Evolutionary conservation across 2,329 filamentous ascomycete genomes (phyloP).

Genomic region (Penicillium frequentans): DNA sequence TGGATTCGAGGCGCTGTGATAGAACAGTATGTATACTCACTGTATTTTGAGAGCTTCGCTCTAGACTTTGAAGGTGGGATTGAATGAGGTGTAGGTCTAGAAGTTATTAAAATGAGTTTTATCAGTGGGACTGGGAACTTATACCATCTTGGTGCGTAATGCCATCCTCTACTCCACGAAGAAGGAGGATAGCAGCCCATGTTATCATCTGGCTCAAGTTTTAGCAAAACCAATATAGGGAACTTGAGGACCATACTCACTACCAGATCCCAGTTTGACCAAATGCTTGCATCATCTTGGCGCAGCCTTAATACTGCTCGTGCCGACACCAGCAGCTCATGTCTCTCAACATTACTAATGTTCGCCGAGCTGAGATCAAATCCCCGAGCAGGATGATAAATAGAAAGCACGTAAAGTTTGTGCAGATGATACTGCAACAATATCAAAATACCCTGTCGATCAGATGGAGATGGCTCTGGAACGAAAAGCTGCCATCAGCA

Average conservation of each 20-base stretch:
- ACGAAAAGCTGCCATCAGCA: background rate
- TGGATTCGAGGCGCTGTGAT: constrained; percentile 26
- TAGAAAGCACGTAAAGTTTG: constrained; percentile 32
- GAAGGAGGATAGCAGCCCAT: constrained; percentile 28
- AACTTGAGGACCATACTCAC: constrained; percentile 7
- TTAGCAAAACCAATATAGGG: background rate
- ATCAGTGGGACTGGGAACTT: background rate
- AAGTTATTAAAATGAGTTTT: background rate
- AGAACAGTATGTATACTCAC: constrained; percentile 28
- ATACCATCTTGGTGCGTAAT: constrained; percentile 31
- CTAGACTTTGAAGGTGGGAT: constrained; percentile 26
- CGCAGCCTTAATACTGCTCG: constrained; percentile 28
- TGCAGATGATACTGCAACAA: constrained; percentile 33
- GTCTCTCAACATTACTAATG: constrained; percentile 26
- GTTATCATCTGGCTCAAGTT: constrained; percentile 28
- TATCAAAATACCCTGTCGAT: constrained; percentile 31
- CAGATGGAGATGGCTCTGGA: constrained; percentile 27
- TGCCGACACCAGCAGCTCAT: constrained; percentile 31
- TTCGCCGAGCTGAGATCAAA: constrained; percentile 29
- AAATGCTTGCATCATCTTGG: constrained; percentile 31
- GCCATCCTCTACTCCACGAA: constrained; percentile 29
- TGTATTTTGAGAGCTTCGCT: constrained; percentile 19
- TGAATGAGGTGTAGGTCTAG: constrained; percentile 27
- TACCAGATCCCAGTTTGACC: constrained; percentile 34
- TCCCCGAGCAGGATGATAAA: constrained; percentile 31